Evolutionary conservation across 1,284 basidiomycete genomes (phyloP), one percentile per base, ranked within the genome.

Genomic region (Wallemia mellicola): DNA sequence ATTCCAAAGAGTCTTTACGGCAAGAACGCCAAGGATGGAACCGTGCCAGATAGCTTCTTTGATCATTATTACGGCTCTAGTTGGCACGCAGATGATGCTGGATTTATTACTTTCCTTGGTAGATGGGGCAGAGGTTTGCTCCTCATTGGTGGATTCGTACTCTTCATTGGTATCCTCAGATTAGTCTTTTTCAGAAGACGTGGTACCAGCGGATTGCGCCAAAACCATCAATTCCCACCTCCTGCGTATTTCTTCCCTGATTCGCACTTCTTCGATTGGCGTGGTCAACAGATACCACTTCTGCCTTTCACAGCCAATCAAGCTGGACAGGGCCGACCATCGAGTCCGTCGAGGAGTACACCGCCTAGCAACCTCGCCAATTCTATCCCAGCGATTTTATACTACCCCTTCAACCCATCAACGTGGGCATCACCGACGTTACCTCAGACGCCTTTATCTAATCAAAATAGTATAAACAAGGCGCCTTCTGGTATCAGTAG

Each of bases 11-110:
- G 82, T 2, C 76, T 96, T 9, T 98, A 98, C 66, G 92, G 92
- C 63, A 98, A 98, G 74, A 98, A 98, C 68, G 86, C 86, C 14
- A 80, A 82, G 63, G 75, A 79, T 30, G 78, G 73, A 55, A 81
- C 89, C 66, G 86, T 85, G 0, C 87, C 87, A 1, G 79, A 92
- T 67, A 80, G 88, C 24, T 96, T 92, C 77, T 95, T 92, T 72
- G 77, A 80, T 22, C 92, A 98, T 71, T 91, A 82, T 72, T 96
- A 98, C 67, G 92, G 91, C 27, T 91, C 86, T 65, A 89, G 85
- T 65, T 98, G 92, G 92, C 86, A 91, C 66, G 80, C 85, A 5
- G 87, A 91, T 67, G 88, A 94, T 69, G 88, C 88, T 22, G 83
- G 81, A 7, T 91, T 92, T 72, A 87, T 94, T 67, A 79, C 80